These are phyloP conservation scores for Chlorella sp. DNA, from an alignment of 139 green algal species.

Conservation along the genomic window DNA sequence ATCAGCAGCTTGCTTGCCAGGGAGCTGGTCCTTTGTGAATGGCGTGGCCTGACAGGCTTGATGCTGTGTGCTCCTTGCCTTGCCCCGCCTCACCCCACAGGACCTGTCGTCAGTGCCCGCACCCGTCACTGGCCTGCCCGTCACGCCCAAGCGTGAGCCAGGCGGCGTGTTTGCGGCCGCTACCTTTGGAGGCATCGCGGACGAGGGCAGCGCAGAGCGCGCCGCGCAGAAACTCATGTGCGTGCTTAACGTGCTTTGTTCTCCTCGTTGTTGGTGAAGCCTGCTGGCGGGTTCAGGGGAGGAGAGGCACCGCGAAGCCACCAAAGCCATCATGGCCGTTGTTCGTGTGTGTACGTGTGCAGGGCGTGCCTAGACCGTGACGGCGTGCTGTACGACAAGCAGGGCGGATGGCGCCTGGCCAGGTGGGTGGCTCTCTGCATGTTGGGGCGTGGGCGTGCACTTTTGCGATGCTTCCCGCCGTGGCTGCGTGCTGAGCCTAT, in stretches of 20 bases:
- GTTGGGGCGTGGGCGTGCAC: neutral
- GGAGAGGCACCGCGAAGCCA: neutral
- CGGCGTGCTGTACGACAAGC: neutral
- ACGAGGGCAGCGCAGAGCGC: neutral
- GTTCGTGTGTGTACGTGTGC: neutral
- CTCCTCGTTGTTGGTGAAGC: neutral
- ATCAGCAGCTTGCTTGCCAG: no score
- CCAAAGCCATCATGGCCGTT: neutral
- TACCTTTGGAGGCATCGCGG: constrained; percentile 27
- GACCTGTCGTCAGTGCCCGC: constrained; percentile 5
- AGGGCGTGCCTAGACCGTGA: constrained; percentile 17
- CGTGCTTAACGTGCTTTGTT: neutral
- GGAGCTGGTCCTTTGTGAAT: no score
- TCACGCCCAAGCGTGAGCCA: constrained; percentile 11
- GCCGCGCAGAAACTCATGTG: constrained; percentile 9
- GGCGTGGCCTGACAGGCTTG: no score
- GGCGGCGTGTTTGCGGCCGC: constrained; percentile 30
- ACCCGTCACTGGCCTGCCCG: constrained; percentile 2
- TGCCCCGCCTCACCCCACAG: no score
- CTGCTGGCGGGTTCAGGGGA: neutral
- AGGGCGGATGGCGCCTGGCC: neutral
- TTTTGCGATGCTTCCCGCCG: no score
- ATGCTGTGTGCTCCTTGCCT: no score
- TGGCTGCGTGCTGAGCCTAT: neutral
- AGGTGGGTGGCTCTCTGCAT: neutral